Evolutionary conservation across 2,329 filamentous ascomycete species (phyloP), one percentile per base, ranked within the genome.

Genomic region (Amauroascus niger): DNA sequence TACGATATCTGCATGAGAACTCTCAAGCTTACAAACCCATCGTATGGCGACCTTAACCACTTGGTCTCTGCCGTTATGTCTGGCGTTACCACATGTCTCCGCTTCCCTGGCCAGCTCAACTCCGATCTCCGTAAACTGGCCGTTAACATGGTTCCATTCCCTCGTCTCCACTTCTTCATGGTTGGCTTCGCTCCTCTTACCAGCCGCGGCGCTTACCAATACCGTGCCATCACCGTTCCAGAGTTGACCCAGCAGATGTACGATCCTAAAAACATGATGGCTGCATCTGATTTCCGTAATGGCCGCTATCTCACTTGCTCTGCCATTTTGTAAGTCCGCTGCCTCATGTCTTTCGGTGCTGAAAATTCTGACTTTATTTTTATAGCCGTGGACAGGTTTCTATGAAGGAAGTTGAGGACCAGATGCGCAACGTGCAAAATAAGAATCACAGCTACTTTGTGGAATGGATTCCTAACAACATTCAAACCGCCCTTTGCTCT

Each of bases 191-290:
- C 93, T 75, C 93, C 93, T 71, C 83, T 98, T 69, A 98, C 93
- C 74, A 95, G 88, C 77, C 85, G 86, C 74, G 84, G 84, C 67
- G 86, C 91, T 63, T 76, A 94, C 81, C 88, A 87, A 65, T 98
- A 97, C 91, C 93, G 93, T 71, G 91, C 93, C 63, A 87, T 97
- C 74, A 90, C 86, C 69, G 93, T 98, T 59, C 91, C 93, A 55
- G 93, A 98, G 81, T 83, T 98, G 74, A 97, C 93, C 68, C 93
- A 98, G 81, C 93, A 98, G 77, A 97, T 98, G 89, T 98, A 95
- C 81, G 93, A 98, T 80, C 91, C 93, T 69, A 98, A 97, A 89
- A 98, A 98, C 86, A 98, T 98, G 91, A 98, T 98, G 93, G 93
- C 93, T 77, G 93, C 93, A 62, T 94, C 90, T 61, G 93, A 98